phyloP scores from a whole-genome alignment of 208 protist species.

The Strigomonas culicis region DNA sequence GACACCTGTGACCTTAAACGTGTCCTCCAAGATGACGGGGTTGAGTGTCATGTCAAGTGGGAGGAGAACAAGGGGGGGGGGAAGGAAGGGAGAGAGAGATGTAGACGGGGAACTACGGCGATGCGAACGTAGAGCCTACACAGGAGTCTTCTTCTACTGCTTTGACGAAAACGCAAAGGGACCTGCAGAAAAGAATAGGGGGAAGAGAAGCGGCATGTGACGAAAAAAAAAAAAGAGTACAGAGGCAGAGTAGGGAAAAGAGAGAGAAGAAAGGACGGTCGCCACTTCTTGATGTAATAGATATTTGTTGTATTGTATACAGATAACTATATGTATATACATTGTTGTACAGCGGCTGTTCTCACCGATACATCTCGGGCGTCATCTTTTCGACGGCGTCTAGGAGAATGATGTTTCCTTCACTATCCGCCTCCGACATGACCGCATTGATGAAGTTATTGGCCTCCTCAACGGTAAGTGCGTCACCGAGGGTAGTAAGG shows the following conservation, averaged over 20 bases:
- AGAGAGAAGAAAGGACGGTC: constrained; percentile 3
- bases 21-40: constrained; percentile 88
- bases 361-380: constrained; percentile 67
- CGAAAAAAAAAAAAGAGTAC: background rate
- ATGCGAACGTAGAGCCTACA: no score
- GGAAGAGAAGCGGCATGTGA: no score
- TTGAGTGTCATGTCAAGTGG: constrained; percentile 39
- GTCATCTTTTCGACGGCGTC: constrained; percentile 87
- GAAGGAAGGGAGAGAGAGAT: no score
- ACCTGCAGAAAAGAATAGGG: no score
- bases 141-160: no score
- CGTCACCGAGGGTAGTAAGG: constrained; percentile 93
- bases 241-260: constrained; percentile 3
- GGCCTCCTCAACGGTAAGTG: constrained; percentile 88
- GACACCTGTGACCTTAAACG: constrained; percentile 76
- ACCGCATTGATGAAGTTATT: constrained; percentile 88
- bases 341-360: background rate
- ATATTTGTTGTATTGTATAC: no score
- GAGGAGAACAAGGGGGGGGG: background rate
- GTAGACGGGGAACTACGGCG: no score
- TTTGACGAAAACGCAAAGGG: no score
- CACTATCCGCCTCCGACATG: constrained; percentile 81
- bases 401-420: constrained; percentile 76
- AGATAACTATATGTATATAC: background rate
- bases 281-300: no score